Evolutionary conservation across 768 basidiomycete genomes (phyloP).

Genomic region (Termitomyces sp.): DNA sequence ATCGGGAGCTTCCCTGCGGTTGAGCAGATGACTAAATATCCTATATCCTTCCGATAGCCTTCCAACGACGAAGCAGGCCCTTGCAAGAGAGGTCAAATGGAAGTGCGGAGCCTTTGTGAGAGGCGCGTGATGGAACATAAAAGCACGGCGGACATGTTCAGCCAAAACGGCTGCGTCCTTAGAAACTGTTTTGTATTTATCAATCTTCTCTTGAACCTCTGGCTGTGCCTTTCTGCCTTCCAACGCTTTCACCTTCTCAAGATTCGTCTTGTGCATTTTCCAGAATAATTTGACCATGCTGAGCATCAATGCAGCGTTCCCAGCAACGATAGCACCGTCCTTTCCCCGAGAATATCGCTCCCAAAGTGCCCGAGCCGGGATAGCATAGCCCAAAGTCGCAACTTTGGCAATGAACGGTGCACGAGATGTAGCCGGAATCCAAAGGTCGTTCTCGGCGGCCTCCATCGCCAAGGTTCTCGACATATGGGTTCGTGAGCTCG

Average conservation of each 20-base stretch:
- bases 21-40: constrained; percentile 40
- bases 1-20: constrained; percentile 52
- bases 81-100: constrained; percentile 55
- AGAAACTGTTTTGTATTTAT: constrained; percentile 8
- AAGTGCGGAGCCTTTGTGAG: constrained; percentile 41
- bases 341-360: constrained; percentile 43
- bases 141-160: constrained; percentile 39
- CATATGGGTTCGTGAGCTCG: constrained; percentile 36
- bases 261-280: constrained; percentile 19
- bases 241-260: constrained; percentile 1
- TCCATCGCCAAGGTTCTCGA: constrained; percentile 47
- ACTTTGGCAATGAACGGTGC: constrained; percentile 41
- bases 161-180: constrained; percentile 35
- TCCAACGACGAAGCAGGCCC: constrained; percentile 57
- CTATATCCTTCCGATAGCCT: constrained; percentile 40
- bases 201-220: constrained; percentile 2
- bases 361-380: constrained; percentile 51
- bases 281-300: constrained; percentile 48
- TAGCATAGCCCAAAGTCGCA: constrained; percentile 44
- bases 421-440: constrained; percentile 40
- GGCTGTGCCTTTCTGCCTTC: not conserved
- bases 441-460: constrained; percentile 34
- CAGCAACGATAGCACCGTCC: constrained; percentile 36
- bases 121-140: constrained; percentile 38
- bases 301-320: constrained; percentile 38